These are phyloP conservation scores for Cyathus olla DNA, from an alignment of 1,284 basidiomycete species.

Conservation along the genomic window DNA sequence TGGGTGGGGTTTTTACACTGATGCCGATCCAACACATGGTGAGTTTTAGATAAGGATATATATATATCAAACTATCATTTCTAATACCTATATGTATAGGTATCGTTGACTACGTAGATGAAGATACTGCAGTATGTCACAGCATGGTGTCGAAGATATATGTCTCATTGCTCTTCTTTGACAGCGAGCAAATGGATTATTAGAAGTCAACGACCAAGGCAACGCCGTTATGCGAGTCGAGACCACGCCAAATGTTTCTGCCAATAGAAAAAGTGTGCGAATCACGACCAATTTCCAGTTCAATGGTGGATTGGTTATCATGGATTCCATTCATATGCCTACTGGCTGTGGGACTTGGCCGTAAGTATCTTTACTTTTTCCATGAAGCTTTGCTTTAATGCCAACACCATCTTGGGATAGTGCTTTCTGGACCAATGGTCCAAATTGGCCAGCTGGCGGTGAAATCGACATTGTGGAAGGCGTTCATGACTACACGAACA, in stretches of 20 bases:
- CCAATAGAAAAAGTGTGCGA: constrained; percentile 79
- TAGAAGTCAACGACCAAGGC: constrained; percentile 72
- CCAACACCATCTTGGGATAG: constrained; percentile 28
- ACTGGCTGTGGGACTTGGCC: constrained; percentile 92
- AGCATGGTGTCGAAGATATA: constrained; percentile 15
- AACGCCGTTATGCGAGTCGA: constrained; percentile 88
- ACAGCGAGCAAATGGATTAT: constrained; percentile 61
- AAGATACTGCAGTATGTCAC: constrained; percentile 63
- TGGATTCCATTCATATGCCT: constrained; percentile 93
- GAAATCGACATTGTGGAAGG: constrained; percentile 93
- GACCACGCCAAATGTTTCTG: constrained; percentile 76
- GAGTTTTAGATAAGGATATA: constrained; percentile 12
- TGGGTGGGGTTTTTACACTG: constrained; percentile 82
- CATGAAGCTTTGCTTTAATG: constrained; percentile 4
- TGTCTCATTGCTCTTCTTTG: constrained; percentile 5
- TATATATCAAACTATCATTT: not conserved
- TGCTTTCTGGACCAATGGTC: constrained; percentile 62
- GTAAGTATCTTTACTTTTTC: constrained; percentile 45
- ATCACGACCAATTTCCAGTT: constrained; percentile 76
- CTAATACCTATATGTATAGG: constrained; percentile 30
- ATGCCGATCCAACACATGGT: constrained; percentile 85
- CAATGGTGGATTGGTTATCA: constrained; percentile 78
- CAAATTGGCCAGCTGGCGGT: constrained; percentile 79
- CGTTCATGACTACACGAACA: constrained; percentile 81
- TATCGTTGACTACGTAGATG: constrained; percentile 65